phyloP scores from a whole-genome alignment of 139 green algal species.

The Chlamydomonas urium region DNA sequence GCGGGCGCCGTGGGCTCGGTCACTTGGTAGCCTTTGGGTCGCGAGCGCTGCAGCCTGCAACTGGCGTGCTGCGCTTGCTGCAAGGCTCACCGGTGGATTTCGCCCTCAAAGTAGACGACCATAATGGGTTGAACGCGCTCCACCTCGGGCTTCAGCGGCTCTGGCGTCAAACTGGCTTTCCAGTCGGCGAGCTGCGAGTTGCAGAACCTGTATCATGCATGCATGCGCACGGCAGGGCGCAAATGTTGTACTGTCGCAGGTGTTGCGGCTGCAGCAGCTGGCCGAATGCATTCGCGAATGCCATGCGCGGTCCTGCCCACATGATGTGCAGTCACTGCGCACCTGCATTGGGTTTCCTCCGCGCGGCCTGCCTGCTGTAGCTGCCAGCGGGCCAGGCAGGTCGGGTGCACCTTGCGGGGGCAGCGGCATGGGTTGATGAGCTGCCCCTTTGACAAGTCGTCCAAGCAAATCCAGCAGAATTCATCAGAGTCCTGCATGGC shows the following conservation, averaged over 20 bases:
- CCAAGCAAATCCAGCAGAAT: conserved; percentile 66
- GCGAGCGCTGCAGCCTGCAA: no score
- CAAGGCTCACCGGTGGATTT: conserved; percentile 51
- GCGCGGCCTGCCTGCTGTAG: conserved; percentile 55
- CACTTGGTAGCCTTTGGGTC: no score
- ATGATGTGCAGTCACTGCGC: background rate
- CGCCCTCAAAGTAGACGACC: conserved; percentile 64
- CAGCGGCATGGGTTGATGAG: conserved; percentile 51
- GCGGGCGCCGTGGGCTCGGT: no score
- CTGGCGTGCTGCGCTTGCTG: no score
- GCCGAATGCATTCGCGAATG: no score
- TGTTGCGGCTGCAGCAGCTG: no score
- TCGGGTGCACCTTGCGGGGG: conserved; percentile 52
- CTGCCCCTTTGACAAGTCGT: conserved; percentile 34
- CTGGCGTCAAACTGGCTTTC: conserved; percentile 50
- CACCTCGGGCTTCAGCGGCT: conserved; percentile 49
- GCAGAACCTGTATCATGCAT: conserved; percentile 44
- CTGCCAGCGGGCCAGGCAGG: conserved; percentile 58
- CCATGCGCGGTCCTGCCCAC: no score
- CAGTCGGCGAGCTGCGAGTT: conserved; percentile 48
- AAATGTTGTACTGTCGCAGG: background rate
- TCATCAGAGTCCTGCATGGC: no score
- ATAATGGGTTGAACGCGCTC: conserved; percentile 60
- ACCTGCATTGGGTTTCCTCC: conserved; percentile 62
- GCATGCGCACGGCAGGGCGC: background rate